A percentile compares a stretch with the other conserved stretches of the same genome.
phyloP scores from a whole-genome alignment of 805 yeast genomes.

The Starmerella scarabaei region DNA sequence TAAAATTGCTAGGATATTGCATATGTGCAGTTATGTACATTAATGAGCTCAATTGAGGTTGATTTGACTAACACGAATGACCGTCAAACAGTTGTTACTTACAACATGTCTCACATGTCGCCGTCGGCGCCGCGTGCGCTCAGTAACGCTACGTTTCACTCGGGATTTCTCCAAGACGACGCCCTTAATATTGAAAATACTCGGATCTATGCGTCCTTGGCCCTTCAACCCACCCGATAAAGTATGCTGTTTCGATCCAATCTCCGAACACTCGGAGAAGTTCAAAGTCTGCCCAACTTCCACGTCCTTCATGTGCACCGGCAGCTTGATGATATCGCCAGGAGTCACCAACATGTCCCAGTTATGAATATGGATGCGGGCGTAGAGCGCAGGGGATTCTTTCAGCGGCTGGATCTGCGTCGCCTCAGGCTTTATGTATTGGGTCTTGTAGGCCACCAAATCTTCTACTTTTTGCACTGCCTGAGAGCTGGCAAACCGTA shows the following conservation, averaged over 20 bases:
- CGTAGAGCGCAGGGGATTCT: constrained; percentile 58
- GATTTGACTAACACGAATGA: constrained; percentile 62
- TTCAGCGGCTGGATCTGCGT: constrained; percentile 49
- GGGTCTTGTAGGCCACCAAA: constrained; percentile 18
- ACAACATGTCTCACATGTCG: constrained; percentile 57
- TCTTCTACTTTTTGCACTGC: constrained; percentile 15
- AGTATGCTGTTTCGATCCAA: constrained; percentile 79
- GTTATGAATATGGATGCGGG: constrained; percentile 67
- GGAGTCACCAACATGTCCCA: constrained; percentile 79
- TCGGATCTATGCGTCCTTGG: constrained; percentile 34
- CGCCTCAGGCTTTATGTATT: constrained; percentile 21
- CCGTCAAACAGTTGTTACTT: constrained; percentile 62
- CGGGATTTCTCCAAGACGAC: constrained; percentile 78
- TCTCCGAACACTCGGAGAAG: constrained; percentile 59
- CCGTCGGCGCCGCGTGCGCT: constrained; percentile 66
- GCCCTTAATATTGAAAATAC: constrained; percentile 51
- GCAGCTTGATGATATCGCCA: constrained; percentile 75
- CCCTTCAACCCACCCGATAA: constrained; percentile 32
- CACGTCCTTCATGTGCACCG: constrained; percentile 63
- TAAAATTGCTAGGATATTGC: not conserved
- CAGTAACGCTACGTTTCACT: constrained; percentile 49
- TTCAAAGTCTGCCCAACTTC: constrained; percentile 71
- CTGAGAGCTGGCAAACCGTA: too few relatives aligned
- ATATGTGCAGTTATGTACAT: not conserved
- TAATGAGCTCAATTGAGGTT: too few relatives aligned